Evolutionary conservation across 352 stramenopile species (phyloP).

Genomic region (Elongisporangium undulatum): DNA sequence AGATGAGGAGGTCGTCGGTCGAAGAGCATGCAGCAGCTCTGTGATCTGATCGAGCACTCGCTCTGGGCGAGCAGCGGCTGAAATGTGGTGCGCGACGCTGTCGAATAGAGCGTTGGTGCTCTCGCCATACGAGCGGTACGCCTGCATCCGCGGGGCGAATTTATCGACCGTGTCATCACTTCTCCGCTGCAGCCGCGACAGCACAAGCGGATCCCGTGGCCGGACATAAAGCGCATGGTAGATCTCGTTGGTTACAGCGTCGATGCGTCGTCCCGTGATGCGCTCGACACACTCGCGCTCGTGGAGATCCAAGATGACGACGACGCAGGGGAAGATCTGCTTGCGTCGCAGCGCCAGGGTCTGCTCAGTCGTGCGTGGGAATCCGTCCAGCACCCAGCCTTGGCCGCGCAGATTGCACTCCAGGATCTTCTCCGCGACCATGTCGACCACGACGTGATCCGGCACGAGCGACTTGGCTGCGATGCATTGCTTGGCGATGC

Average conservation of each 20-base stretch:
- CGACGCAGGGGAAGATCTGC: slow-evolving; percentile 42
- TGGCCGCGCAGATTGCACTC: slow-evolving; percentile 21
- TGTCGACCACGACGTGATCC: slow-evolving; percentile 70
- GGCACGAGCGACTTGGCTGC: slow-evolving; percentile 55
- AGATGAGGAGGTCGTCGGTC: background rate
- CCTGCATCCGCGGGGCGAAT: slow-evolving; percentile 56
- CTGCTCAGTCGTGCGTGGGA: slow-evolving; percentile 64
- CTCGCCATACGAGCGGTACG: slow-evolving; percentile 54
- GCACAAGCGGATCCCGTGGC: slow-evolving; percentile 31
- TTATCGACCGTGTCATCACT: slow-evolving; percentile 54
- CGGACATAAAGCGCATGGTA: slow-evolving; percentile 48
- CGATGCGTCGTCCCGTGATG: slow-evolving; percentile 53
- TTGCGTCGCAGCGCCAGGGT: slow-evolving; percentile 35
- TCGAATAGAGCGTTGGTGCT: slow-evolving; percentile 44
- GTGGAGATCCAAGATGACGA: slow-evolving; percentile 52
- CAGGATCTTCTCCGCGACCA: slow-evolving; percentile 60
- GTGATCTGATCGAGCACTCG: slow-evolving; percentile 40
- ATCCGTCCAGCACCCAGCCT: slow-evolving; percentile 74
- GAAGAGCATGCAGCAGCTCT: slow-evolving; percentile 29
- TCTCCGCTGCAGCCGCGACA: slow-evolving; percentile 49
- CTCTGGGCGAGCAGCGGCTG: slow-evolving; percentile 25
- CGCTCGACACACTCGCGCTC: slow-evolving; percentile 42
- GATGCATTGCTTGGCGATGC: slow-evolving; percentile 67
- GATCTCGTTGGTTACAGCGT: slow-evolving; percentile 49
- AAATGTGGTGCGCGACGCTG: slow-evolving; percentile 35